Base-by-base conservation (phyloP, 2,329 filamentous ascomycete species). In the Trichoderma breve region DNA sequence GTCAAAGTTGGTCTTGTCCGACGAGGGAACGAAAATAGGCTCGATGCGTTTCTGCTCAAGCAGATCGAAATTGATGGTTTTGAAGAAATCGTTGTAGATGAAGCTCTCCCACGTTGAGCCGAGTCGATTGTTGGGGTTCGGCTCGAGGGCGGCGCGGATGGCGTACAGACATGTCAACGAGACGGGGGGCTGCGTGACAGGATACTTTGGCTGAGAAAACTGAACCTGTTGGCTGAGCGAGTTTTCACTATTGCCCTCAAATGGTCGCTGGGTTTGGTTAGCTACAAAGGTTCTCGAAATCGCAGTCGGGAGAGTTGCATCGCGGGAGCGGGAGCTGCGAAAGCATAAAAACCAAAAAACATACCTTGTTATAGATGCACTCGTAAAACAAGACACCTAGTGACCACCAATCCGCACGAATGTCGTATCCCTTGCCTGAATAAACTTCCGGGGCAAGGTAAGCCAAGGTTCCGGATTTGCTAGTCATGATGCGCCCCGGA, bases 1-100 rank as follows among this genome's bases (percentile, higher is more conserved):
- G 81, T 99, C 96, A 76, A 99, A 99, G 80, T 99, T 99, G 4
- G 96, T 98, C 87, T 99, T 99, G 63, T 98, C 96, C 71, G 94
- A 95, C 0, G 95, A 97, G 0, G 96, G 96, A 24, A 92, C 89
- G 80, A 99, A 99, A 4, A 98, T 90, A 0, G 96, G 96, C 76
- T 95, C 91, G 58, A 98, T 91, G 78, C 94, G 90, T 80, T 98
- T 98, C 74, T 90, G 86, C 80, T 97, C 93, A 43, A 99, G 83
- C 0, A 91, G 90, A 15, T 89, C 90, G 76, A 99, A 99, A 79
- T 98, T 92, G 75, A 98, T 89, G 3, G 88, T 84, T 53, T 91
- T 88, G 85, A 99, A 99, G 84, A 98, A 98, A 7, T 94, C 92
- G 78, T 98, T 92, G 74, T 93, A 87, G 5, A 89, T 94, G 79